Evolutionary conservation across 2,329 filamentous ascomycete species (phyloP).

Genomic region (Colletotrichum caudatum): DNA sequence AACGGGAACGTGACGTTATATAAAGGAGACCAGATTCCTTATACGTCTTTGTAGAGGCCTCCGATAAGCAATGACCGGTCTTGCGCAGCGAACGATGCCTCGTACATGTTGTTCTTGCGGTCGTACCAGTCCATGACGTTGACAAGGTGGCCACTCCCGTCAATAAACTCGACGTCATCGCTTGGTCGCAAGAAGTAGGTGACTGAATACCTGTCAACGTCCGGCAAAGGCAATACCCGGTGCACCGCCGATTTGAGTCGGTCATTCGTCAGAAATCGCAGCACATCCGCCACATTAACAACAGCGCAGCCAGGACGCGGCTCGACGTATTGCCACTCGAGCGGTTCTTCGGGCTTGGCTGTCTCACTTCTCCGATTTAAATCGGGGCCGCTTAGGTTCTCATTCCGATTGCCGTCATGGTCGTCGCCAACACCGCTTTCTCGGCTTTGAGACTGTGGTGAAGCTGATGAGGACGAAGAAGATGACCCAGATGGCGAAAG

Average conservation of each 20-base stretch:
- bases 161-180: not conserved
- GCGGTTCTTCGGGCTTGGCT: not conserved
- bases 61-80: not conserved
- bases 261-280: not conserved
- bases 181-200: not conserved
- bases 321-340: constrained; percentile 9
- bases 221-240: not conserved
- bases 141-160: not conserved
- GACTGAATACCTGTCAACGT: not conserved
- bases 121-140: constrained; percentile 14
- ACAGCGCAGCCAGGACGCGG: not conserved
- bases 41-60: constrained; percentile 1
- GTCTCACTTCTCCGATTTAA: not conserved
- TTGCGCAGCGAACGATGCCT: not conserved
- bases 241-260: constrained; percentile 4
- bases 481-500: not conserved
- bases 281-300: not conserved
- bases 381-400: too few species aligned
- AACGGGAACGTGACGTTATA: not conserved
- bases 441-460: not conserved
- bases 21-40: not conserved
- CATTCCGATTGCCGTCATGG: not conserved
- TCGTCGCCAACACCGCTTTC: not conserved
- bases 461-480: not conserved
- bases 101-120: constrained; percentile 12